phyloP scores from a whole-genome alignment of 106 monocot species.

The Posidonia australis region DNA sequence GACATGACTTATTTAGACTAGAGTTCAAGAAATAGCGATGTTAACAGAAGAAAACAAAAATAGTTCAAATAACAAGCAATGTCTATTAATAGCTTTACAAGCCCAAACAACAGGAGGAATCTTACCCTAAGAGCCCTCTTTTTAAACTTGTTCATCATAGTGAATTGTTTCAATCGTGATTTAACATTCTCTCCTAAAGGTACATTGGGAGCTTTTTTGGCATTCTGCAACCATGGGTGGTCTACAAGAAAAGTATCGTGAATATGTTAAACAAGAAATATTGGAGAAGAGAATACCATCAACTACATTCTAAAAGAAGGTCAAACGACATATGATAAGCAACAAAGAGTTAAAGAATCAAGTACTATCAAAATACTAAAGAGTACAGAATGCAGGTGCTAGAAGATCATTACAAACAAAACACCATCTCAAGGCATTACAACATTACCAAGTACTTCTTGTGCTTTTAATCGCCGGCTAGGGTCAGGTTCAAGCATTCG shows the following conservation, averaged over 20 bases:
- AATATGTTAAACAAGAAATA: background rate
- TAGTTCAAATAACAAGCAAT: background rate
- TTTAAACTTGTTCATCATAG: conserved; percentile 23
- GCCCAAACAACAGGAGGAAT: background rate
- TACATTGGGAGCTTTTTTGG: conserved; percentile 21
- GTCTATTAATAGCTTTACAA: background rate
- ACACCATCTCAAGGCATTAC: background rate
- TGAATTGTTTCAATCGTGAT: conserved; percentile 15
- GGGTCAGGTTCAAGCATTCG: conserved; percentile 27
- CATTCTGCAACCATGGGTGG: conserved; percentile 23
- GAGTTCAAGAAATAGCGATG: background rate
- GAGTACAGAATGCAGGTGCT: background rate
- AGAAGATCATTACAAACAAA: background rate
- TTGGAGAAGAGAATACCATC: too few relatives aligned
- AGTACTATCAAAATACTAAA: background rate
- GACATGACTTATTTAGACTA: background rate
- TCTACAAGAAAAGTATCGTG: conserved; percentile 7
- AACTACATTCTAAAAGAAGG: background rate
- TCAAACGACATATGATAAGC: background rate
- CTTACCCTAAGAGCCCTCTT: conserved; percentile 28
- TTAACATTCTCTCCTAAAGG: conserved; percentile 18
- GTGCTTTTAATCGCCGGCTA: conserved; percentile 14
- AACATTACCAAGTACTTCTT: conserved; percentile 18
- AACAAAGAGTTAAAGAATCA: background rate
- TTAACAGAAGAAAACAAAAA: background rate